Percentiles rank a stretch among this genome's conserved stretches.
Evolutionary conservation across 352 stramenopile species (phyloP).

Genomic region (Globisporangium carolinianum): DNA sequence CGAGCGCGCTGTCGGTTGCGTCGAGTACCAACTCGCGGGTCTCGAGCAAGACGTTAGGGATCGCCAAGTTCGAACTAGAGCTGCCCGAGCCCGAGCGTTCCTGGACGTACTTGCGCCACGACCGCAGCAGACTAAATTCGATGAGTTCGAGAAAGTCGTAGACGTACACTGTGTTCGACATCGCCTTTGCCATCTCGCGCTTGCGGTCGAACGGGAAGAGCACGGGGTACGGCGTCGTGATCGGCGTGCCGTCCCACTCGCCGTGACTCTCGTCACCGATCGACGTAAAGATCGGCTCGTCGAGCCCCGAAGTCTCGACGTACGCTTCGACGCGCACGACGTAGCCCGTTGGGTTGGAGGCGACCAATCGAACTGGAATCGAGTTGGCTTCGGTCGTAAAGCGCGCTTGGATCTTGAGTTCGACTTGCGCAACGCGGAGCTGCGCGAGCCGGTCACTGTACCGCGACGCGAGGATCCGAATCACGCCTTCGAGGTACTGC

Average conservation of each 20-base stretch:
- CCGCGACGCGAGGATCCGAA: constrained; percentile 84
- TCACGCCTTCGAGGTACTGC: constrained; percentile 94
- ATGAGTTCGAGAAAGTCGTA: constrained; percentile 99
- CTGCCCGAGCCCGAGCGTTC: constrained; percentile 60
- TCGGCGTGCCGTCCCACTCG: constrained; percentile 93
- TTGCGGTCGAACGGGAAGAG: constrained; percentile 94
- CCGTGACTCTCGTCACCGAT: constrained; percentile 83
- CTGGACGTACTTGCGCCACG: constrained; percentile 90
- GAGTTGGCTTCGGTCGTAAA: constrained; percentile 90
- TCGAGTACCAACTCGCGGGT: constrained; percentile 93
- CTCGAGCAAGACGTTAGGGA: constrained; percentile 92
- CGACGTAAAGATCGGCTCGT: constrained; percentile 87
- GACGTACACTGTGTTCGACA: constrained; percentile 98
- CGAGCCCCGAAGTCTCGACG: constrained; percentile 90
- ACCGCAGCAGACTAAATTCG: constrained; percentile 92
- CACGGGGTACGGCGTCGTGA: constrained; percentile 96
- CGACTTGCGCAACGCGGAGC: constrained; percentile 93
- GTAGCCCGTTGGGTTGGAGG: constrained; percentile 97
- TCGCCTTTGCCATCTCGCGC: constrained; percentile 86
- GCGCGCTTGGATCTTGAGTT: constrained; percentile 95
- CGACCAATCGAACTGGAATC: constrained; percentile 95
- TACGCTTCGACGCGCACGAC: constrained; percentile 99
- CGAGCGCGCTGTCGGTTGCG: constrained; percentile 49
- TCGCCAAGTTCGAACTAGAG: constrained; percentile 50
- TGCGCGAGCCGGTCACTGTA: constrained; percentile 88